Evolutionary conservation across 2,329 filamentous ascomycete species (phyloP).

Genomic region (Pseudogymnoascus sp.): DNA sequence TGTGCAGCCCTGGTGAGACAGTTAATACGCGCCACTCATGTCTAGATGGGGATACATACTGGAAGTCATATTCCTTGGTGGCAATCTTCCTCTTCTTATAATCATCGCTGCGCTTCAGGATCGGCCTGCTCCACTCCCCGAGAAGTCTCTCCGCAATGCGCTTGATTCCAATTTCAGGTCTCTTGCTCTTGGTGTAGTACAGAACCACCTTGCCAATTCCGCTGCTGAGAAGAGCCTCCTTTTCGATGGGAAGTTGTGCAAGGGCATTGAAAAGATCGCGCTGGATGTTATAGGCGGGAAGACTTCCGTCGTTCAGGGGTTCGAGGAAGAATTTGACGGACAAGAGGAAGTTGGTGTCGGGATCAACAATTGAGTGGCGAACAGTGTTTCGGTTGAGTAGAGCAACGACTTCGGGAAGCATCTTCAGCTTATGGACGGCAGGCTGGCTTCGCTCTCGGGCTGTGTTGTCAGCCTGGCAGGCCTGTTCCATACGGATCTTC

Average conservation of each 20-base stretch:
- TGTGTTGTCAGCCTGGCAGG: slow-evolving; percentile 77
- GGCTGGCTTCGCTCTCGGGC: slow-evolving; percentile 72
- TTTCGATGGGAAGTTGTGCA: slow-evolving; percentile 74
- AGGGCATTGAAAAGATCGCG: slow-evolving; percentile 83
- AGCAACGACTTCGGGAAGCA: slow-evolving; percentile 82
- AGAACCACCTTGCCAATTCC: slow-evolving; percentile 94
- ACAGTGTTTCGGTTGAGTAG: slow-evolving; percentile 85
- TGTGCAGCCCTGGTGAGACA: slow-evolving; percentile 23
- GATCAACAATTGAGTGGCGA: slow-evolving; percentile 77
- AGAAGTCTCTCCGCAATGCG: slow-evolving; percentile 87
- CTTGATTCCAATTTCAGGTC: slow-evolving; percentile 81
- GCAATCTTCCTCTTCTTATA: slow-evolving; percentile 75
- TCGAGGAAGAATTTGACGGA: slow-evolving; percentile 97
- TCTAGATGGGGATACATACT: slow-evolving; percentile 37
- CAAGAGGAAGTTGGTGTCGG: slow-evolving; percentile 89
- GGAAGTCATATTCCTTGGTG: slow-evolving; percentile 55
- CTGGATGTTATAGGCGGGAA: slow-evolving; percentile 96
- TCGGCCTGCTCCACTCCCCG: slow-evolving; percentile 90
- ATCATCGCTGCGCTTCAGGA: slow-evolving; percentile 87
- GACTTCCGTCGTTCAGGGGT: slow-evolving; percentile 83
- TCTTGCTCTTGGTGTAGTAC: slow-evolving; percentile 94
- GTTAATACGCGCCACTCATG: slow-evolving; percentile 12
- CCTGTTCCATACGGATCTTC: slow-evolving; percentile 82
- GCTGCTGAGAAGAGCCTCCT: slow-evolving; percentile 80
- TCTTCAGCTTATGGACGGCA: slow-evolving; percentile 85